A percentile compares a stretch with the other conserved stretches of the same genome.
Conservation (phyloP, 805 yeast species). For the Wickerhamia fluorescens region DNA sequence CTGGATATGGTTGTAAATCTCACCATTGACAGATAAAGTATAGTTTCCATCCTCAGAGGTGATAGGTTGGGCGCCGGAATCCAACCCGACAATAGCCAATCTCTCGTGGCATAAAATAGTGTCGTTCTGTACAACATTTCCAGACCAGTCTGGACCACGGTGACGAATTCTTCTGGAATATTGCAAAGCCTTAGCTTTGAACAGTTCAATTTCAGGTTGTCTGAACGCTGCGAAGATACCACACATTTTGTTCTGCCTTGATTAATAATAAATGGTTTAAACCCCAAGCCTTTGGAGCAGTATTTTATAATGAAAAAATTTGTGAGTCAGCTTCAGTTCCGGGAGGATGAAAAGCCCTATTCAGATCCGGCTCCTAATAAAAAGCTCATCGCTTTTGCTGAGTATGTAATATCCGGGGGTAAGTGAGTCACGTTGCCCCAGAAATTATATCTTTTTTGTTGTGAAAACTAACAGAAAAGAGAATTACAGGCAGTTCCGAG, state of each 20-base stretch:
- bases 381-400: no score
- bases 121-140: slow-evolving; percentile 70
- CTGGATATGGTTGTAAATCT: slow-evolving; percentile 93
- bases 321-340: slow-evolving; percentile 2
- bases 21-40: slow-evolving; percentile 89
- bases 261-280: no score
- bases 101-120: slow-evolving; percentile 93
- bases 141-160: slow-evolving; percentile 99
- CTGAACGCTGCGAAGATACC: slow-evolving; percentile 93
- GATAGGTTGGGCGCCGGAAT: slow-evolving; percentile 98
- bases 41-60: slow-evolving; percentile 68
- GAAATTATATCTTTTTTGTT: no score
- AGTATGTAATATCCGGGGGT: no score
- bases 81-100: slow-evolving; percentile 94
- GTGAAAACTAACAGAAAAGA: no score
- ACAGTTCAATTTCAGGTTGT: slow-evolving; percentile 71
- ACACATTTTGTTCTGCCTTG: slow-evolving; percentile 67
- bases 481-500: no score
- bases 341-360: neutral
- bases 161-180: slow-evolving; percentile 91
- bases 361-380: no score
- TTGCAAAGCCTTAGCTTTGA: slow-evolving; percentile 84
- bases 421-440: no score
- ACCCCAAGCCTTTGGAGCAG: slow-evolving; percentile 1
- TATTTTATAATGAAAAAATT: slow-evolving; percentile 2